Percentiles rank a stretch among this genome's conserved stretches.
Evolutionary conservation across 2,329 filamentous ascomycete species (phyloP).

Genomic region (Coniochaeta prunicola): DNA sequence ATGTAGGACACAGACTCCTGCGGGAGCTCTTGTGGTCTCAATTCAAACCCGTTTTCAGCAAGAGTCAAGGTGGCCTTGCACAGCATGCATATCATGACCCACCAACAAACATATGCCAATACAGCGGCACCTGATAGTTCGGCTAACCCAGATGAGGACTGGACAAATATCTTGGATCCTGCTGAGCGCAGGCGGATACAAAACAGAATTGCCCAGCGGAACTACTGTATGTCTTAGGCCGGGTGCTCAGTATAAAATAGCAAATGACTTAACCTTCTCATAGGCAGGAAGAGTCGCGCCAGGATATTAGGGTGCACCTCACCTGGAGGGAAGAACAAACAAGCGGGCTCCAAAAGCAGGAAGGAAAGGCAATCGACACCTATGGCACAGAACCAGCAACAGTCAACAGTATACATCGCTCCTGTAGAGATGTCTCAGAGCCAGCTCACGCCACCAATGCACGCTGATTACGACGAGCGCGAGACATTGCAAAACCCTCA

Average conservation of each 20-base stretch:
- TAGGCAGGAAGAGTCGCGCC: constrained; percentile 80
- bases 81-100: constrained; percentile 35
- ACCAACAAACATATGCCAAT: constrained; percentile 32
- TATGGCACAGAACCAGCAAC: neutral
- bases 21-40: neutral
- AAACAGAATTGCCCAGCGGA: constrained; percentile 94
- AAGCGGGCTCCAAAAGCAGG: constrained; percentile 10
- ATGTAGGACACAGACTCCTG: too few species aligned
- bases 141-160: constrained; percentile 94
- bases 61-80: neutral
- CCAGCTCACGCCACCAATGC: constrained; percentile 56
- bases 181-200: constrained; percentile 91
- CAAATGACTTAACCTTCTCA: constrained; percentile 8
- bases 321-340: constrained; percentile 3
- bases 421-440: constrained; percentile 28
- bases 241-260: constrained; percentile 4
- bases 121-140: constrained; percentile 53
- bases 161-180: constrained; percentile 97
- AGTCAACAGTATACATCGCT: constrained; percentile 14
- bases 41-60: neutral
- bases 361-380: constrained; percentile 15
- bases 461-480: constrained; percentile 54
- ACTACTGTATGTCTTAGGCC: constrained; percentile 65
- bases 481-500: constrained; percentile 66
- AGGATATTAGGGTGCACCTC: constrained; percentile 31